Conservation (phyloP, 2,329 filamentous ascomycete genomes). For the Reticulascus tulasneorum region DNA sequence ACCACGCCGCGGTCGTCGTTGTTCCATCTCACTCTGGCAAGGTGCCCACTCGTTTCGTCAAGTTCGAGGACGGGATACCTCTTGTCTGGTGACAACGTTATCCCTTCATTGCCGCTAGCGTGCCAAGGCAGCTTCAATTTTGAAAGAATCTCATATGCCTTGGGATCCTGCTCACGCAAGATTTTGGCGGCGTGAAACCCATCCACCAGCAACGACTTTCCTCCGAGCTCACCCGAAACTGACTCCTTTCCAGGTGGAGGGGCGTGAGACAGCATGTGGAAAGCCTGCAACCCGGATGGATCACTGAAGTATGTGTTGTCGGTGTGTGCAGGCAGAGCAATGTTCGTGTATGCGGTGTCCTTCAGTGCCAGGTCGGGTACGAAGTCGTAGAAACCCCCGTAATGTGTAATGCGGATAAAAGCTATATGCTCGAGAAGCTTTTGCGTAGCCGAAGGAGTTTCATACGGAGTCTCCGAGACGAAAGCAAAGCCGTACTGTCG, state of each 20-base stretch:
- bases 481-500: constrained; percentile 72
- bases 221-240: constrained; percentile 46
- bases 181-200: constrained; percentile 70
- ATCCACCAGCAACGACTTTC: constrained; percentile 79
- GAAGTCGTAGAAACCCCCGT: constrained; percentile 79
- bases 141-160: constrained; percentile 55
- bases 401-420: constrained; percentile 87
- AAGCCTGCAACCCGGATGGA: constrained; percentile 84
- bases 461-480: constrained; percentile 62
- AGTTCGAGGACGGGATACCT: constrained; percentile 70
- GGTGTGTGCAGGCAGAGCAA: constrained; percentile 79
- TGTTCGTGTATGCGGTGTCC: constrained; percentile 87
- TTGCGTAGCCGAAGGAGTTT: constrained; percentile 67
- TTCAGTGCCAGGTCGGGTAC: constrained; percentile 82
- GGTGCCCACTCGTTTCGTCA: constrained; percentile 29
- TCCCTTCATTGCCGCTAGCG: constrained; percentile 83
- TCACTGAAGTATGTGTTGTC: constrained; percentile 97
- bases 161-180: constrained; percentile 49
- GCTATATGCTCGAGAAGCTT: constrained; percentile 75
- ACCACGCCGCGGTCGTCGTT: constrained; percentile 79
- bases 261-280: constrained; percentile 84
- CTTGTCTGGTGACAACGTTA: constrained; percentile 70
- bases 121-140: constrained; percentile 66
- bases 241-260: constrained; percentile 37
- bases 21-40: constrained; percentile 80